A percentile compares a stretch with the other conserved stretches of the same genome.
These are phyloP conservation scores for Phytophthora melonis DNA, from an alignment of 352 stramenopile genomes.

Conservation along the genomic window DNA sequence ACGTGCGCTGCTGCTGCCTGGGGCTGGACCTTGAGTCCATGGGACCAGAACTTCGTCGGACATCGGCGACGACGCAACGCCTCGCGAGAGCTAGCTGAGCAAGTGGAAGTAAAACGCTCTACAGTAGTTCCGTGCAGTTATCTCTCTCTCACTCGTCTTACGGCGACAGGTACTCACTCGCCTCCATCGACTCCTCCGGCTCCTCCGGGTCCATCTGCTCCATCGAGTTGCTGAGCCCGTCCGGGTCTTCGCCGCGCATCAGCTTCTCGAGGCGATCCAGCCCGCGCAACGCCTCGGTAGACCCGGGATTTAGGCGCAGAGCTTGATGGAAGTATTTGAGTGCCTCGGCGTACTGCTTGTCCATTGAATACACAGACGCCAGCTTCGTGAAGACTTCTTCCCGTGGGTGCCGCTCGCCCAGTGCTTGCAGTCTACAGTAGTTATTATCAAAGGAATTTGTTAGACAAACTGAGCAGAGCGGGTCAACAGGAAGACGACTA, in stretches of 20 bases:
- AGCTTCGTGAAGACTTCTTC: constrained; percentile 85
- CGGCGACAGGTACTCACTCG: constrained; percentile 55
- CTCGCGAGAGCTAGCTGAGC: constrained; percentile 4
- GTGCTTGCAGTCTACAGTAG: constrained; percentile 41
- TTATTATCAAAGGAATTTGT: not conserved
- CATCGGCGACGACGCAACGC: constrained; percentile 11
- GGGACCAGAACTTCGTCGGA: constrained; percentile 7
- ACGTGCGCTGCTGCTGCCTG: constrained; percentile 6
- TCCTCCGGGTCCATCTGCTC: constrained; percentile 68
- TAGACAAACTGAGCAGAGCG: constrained; percentile 12
- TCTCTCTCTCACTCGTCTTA: constrained; percentile 13
- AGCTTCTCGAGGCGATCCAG: constrained; percentile 84
- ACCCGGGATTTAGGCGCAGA: constrained; percentile 66
- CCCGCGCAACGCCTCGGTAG: constrained; percentile 54
- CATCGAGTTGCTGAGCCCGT: constrained; percentile 73
- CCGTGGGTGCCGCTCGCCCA: constrained; percentile 58
- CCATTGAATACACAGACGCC: constrained; percentile 72
- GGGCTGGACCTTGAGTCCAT: constrained; percentile 3
- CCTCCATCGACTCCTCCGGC: constrained; percentile 63
- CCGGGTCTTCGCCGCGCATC: constrained; percentile 79
- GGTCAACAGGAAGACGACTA: not conserved
- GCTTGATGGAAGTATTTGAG: constrained; percentile 78
- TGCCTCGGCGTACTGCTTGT: constrained; percentile 74
- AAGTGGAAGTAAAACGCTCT: constrained; percentile 13
- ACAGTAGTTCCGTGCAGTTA: constrained; percentile 2